Conservation (phyloP, 257 asterid species). For the Nicotiana knightiana region DNA sequence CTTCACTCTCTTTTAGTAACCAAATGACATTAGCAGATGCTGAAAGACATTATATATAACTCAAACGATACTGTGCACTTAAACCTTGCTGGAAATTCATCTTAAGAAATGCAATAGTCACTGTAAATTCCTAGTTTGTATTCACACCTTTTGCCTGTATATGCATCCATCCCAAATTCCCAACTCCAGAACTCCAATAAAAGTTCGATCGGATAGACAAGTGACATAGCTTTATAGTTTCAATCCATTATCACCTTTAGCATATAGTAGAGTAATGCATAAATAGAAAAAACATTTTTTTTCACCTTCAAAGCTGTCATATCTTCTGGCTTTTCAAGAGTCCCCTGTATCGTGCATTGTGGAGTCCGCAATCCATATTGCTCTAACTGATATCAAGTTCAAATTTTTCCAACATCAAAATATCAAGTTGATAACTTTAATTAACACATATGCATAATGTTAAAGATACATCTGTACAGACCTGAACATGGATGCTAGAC, state of each 20-base stretch:
- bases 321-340: constrained; percentile 56
- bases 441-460: background rate
- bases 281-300: background rate
- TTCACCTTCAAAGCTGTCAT: constrained; percentile 45
- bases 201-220: background rate
- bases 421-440: constrained; percentile 4
- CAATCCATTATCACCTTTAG: background rate
- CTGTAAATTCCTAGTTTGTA: background rate
- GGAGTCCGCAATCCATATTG: constrained; percentile 71
- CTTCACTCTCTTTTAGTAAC: background rate
- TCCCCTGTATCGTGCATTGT: constrained; percentile 77
- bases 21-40: background rate
- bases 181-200: background rate
- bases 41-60: background rate
- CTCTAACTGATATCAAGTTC: constrained; percentile 42
- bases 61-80: background rate
- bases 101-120: background rate
- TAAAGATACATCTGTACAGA: constrained; percentile 3
- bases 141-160: background rate
- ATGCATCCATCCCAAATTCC: background rate
- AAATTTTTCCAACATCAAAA: background rate
- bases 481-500: constrained; percentile 85
- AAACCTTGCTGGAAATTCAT: background rate
- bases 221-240: background rate
- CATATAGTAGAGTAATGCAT: background rate